Evolutionary conservation across 2,329 filamentous ascomycete species (phyloP).

Genomic region (Ceratocystis cubensis): DNA sequence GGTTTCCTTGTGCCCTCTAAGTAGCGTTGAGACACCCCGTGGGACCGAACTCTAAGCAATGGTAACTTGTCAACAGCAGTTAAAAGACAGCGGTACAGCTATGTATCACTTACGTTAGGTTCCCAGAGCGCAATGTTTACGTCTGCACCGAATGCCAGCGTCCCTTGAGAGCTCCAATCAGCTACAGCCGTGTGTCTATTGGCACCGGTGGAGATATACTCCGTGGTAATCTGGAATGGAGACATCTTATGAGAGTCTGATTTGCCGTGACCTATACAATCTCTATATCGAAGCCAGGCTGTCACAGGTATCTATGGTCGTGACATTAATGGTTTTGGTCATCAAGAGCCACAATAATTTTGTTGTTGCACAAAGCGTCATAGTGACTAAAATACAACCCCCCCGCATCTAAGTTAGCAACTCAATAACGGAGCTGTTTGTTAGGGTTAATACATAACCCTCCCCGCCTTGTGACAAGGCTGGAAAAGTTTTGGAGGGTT

Average conservation of each 20-base stretch:
- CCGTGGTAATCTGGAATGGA: conserved; percentile 29
- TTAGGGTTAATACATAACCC: not conserved
- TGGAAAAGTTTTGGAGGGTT: conserved; percentile 19
- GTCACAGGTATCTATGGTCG: not conserved
- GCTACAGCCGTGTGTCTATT: conserved; percentile 83
- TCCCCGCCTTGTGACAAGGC: conserved; percentile 12
- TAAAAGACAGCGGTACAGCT: not conserved
- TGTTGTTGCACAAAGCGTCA: conserved; percentile 19
- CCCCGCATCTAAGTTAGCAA: not conserved
- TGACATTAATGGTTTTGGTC: not conserved
- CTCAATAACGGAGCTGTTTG: not conserved
- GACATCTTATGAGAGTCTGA: conserved; percentile 21
- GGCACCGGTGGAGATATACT: conserved; percentile 63
- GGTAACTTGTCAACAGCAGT: conserved; percentile 15
- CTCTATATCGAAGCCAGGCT: not conserved
- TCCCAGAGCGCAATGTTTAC: conserved; percentile 82
- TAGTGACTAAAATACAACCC: conserved; percentile 2
- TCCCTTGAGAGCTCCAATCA: conserved; percentile 65
- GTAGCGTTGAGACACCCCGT: conserved; percentile 50
- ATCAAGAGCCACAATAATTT: conserved; percentile 12
- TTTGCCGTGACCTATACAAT: too few relatives aligned
- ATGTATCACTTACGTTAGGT: conserved; percentile 48
- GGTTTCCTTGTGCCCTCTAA: conserved; percentile 63
- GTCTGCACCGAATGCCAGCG: conserved; percentile 81
- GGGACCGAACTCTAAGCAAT: conserved; percentile 29